Base-by-base conservation (phyloP, 805 yeast species). In the Pichia thaimueangensis region DNA sequence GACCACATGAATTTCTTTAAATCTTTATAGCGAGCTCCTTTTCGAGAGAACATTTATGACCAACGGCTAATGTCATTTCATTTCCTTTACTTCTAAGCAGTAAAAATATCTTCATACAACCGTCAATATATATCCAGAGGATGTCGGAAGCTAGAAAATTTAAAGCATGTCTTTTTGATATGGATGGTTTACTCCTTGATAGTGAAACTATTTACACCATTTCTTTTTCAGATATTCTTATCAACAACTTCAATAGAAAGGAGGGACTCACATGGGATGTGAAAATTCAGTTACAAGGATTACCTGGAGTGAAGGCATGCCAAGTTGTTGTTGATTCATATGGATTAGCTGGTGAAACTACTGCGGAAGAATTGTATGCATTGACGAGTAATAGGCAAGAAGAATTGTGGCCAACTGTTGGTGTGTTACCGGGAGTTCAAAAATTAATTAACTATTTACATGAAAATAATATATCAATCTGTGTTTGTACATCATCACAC, bases 171-270 rank as follows among this genome's bases (percentile, higher is more conserved):
- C 51, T 59, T 7, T 62, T 60, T 47, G 96, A 86, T 70, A 86
- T 93, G 97, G 99, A 93, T 60, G 99, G 99, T 1, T 74, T 94
- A 20, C 69, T 93, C 48, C 75, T 93, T 57, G 86, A 89, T 65
- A 85, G 97, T 4, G 99, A 93, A 63, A 94, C 86, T 50, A 70
- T 89, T 42, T 93, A 93, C 62, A 91, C 98, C 1, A 77, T 78
- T 43, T 84, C 86, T 3, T 68, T 86, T 25, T 75, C 83, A 38
- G 81, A 78, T 41, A 62, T 86, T 3, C 69, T 93, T 21, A 75
- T 77, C 12, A 67, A 70, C 42, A 50, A 49, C 10, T 82, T 76
- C 56, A 86, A 83, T 9, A 40, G 43, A n/a, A 28, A 46, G 5
- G 84, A 81, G 56, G 94, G 94, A 0, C 71, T 84, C 49, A 82